Evolutionary conservation across 176 grass and related monocot species (phyloP).

Genomic region (Hyparrhenia diplandra): DNA sequence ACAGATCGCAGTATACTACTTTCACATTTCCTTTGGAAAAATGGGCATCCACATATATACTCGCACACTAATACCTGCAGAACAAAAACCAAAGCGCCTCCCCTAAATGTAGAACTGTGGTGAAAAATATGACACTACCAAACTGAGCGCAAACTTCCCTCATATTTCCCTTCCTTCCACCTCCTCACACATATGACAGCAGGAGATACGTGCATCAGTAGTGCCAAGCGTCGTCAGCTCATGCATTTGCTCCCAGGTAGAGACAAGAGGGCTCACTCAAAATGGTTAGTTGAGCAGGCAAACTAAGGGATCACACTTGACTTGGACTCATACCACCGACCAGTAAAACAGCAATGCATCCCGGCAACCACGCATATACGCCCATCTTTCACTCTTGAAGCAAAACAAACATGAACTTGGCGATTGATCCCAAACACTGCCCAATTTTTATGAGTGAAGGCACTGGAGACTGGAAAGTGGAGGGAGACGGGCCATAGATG

Average conservation of each 20-base stretch:
- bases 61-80: background rate
- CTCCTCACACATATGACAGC: background rate
- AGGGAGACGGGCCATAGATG: background rate
- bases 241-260: background rate
- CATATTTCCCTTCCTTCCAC: no score
- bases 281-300: constrained; percentile 19
- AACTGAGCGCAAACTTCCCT: background rate
- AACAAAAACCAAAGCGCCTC: background rate
- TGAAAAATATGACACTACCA: background rate
- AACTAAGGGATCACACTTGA: background rate
- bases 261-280: background rate
- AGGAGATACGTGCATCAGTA: background rate
- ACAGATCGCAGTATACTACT: background rate
- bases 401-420: background rate
- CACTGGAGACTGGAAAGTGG: background rate
- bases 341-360: background rate
- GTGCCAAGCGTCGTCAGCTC: background rate
- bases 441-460: background rate
- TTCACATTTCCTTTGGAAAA: background rate
- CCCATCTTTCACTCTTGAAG: background rate
- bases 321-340: background rate
- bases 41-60: no score
- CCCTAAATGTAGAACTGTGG: background rate
- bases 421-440: background rate
- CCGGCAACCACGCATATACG: background rate